Percentiles rank a stretch among this genome's conserved stretches.
phyloP scores from a whole-genome alignment of 2,329 filamentous ascomycete genomes.

The Exophiala viscosa region DNA sequence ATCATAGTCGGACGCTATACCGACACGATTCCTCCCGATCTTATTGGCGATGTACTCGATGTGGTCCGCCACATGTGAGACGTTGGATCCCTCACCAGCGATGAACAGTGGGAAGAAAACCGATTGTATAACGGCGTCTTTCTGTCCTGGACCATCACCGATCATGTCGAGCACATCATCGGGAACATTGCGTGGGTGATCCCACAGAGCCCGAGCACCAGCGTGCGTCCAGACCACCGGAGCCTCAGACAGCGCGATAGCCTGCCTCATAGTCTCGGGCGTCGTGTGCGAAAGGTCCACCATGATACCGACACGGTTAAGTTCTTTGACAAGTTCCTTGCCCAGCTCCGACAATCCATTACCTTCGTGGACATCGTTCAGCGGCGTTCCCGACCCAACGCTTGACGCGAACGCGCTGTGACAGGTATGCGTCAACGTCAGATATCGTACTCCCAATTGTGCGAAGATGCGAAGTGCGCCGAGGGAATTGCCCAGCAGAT shows the following conservation, averaged over 20 bases:
- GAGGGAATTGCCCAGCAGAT: constrained; percentile 31
- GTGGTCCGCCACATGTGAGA: constrained; percentile 36
- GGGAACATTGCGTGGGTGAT: constrained; percentile 41
- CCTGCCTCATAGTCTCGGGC: constrained; percentile 28
- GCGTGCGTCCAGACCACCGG: constrained; percentile 33
- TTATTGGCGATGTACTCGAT: constrained; percentile 34
- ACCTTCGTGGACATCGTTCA: constrained; percentile 2
- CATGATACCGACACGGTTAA: constrained; percentile 32
- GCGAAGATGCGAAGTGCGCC: constrained; percentile 27
- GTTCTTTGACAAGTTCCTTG: constrained; percentile 27
- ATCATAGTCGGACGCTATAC: constrained; percentile 36
- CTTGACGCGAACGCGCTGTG: constrained; percentile 31
- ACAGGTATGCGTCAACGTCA: constrained; percentile 31
- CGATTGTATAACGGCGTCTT: constrained; percentile 42
- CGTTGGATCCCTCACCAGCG: constrained; percentile 1
- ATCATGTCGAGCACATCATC: constrained; percentile 40
- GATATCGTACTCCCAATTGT: constrained; percentile 28
- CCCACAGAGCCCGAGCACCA: constrained; percentile 28
- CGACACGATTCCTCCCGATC: constrained; percentile 36
- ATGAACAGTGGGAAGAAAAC: constrained; percentile 32
- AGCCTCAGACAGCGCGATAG: constrained; percentile 25
- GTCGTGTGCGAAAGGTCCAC: constrained; percentile 31
- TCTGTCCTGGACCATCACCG: constrained; percentile 21
- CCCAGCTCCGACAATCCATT: constrained; percentile 29
- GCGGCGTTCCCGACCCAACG: constrained; percentile 20